Conservation (phyloP, 768 basidiomycete species). For the Rhodotorula toruloides region DNA sequence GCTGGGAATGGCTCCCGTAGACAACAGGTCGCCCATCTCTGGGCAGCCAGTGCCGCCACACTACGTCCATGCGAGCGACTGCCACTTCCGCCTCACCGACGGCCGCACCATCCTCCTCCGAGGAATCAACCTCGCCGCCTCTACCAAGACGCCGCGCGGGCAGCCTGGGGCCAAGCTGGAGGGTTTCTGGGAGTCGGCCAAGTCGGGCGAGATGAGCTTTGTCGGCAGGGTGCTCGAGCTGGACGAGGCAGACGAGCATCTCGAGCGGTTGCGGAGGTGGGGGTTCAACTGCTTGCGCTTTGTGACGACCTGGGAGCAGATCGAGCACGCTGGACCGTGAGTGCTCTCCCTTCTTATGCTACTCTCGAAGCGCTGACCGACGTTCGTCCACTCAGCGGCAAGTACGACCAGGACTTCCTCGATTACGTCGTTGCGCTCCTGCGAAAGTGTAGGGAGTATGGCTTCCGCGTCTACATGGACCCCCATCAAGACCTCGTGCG, state of each 20-base stretch:
- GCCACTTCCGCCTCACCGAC: slow-evolving; percentile 41
- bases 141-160: slow-evolving; percentile 73
- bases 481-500: slow-evolving; percentile 92
- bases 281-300: slow-evolving; percentile 81
- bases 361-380: background rate
- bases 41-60: slow-evolving; percentile 19
- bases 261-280: slow-evolving; percentile 81
- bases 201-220: slow-evolving; percentile 64
- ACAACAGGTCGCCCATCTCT: slow-evolving; percentile 21
- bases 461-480: slow-evolving; percentile 86
- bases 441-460: slow-evolving; percentile 84
- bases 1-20: slow-evolving; percentile 9
- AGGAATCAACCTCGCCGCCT: slow-evolving; percentile 90
- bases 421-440: slow-evolving; percentile 82
- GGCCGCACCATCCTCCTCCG: slow-evolving; percentile 73
- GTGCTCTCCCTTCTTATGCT: slow-evolving; percentile 47
- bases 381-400: slow-evolving; percentile 55
- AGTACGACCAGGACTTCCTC: slow-evolving; percentile 85
- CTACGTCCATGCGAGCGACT: slow-evolving; percentile 37
- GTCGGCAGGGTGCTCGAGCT: slow-evolving; percentile 76
- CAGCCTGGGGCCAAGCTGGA: slow-evolving; percentile 64
- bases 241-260: slow-evolving; percentile 48
- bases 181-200: slow-evolving; percentile 75
- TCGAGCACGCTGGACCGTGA: slow-evolving; percentile 93
- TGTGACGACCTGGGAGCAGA: slow-evolving; percentile 87